A percentile compares a stretch with the other conserved stretches of the same genome.
phyloP scores from a whole-genome alignment of 768 basidiomycete species.

The Calvatia gigantea region DNA sequence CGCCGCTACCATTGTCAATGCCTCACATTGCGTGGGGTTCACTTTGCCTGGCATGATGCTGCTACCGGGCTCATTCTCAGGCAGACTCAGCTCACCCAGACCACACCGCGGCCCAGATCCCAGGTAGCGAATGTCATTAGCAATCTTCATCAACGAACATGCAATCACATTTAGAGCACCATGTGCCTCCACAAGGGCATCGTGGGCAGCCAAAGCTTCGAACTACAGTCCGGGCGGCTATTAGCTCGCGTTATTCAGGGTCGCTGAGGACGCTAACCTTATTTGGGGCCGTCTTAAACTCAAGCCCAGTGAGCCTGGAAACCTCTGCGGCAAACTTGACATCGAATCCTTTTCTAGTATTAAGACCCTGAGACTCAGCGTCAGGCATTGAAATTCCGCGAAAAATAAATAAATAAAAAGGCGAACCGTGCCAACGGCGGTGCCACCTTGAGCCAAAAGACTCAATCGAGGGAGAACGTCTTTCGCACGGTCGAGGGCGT shows the following conservation, averaged over 20 bases:
- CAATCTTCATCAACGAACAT: conserved; percentile 99
- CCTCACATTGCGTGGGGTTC: conserved; percentile 99
- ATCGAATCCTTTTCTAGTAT: conserved; percentile 96
- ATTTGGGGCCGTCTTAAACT: conserved; percentile 97
- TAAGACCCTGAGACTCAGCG: conserved; percentile 73
- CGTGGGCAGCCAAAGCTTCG: conserved; percentile 96
- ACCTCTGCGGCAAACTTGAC: conserved; percentile 91
- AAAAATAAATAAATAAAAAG: not conserved
- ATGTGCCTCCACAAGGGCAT: conserved; percentile 95
- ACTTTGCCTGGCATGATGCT: conserved; percentile 99
- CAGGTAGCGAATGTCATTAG: conserved; percentile 97
- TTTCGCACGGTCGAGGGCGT: conserved; percentile 84
- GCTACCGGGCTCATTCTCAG: conserved; percentile 98
- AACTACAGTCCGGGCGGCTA: conserved; percentile 51
- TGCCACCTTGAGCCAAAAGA: conserved; percentile 94
- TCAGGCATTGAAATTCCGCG: conserved; percentile 8
- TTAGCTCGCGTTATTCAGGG: not conserved
- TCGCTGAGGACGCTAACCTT: conserved; percentile 51
- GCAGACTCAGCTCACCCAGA: conserved; percentile 88
- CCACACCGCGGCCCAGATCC: conserved; percentile 98
- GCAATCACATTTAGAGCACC: conserved; percentile 96
- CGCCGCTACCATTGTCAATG: conserved; percentile 96
- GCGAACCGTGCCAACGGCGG: conserved; percentile 94
- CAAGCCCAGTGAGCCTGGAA: conserved; percentile 83
- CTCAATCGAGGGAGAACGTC: conserved; percentile 81